Percentiles rank a stretch among this genome's conserved stretches.
phyloP scores from a whole-genome alignment of 202 grass and related monocot genomes.

The Schoenoplectus triqueter region DNA sequence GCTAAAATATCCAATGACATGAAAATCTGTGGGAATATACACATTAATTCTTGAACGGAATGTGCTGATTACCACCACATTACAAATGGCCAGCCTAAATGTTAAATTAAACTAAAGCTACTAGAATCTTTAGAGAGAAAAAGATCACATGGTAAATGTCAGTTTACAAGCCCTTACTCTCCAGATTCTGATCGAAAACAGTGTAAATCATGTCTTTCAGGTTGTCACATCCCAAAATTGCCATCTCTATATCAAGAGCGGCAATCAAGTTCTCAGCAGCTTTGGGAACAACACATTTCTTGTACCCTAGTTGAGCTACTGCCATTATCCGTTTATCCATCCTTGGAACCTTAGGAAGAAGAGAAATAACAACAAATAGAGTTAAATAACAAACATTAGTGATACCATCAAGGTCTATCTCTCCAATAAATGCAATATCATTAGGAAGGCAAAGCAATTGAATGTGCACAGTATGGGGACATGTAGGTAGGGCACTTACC shows the following conservation, averaged over 20 bases:
- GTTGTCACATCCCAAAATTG: constrained; percentile 73
- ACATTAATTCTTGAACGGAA: not conserved
- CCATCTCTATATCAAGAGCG: constrained; percentile 51
- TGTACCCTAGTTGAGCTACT: constrained; percentile 76
- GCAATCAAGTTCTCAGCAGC: constrained; percentile 57
- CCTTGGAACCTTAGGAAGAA: constrained; percentile 66
- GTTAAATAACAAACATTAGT: not conserved
- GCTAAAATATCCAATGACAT: not conserved
- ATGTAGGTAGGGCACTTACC: constrained; percentile 50
- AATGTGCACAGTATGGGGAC: not conserved
- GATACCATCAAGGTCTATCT: constrained; percentile 60
- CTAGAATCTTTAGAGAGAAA: not conserved
- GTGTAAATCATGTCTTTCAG: constrained; percentile 84
- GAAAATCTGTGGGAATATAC: constrained; percentile 8
- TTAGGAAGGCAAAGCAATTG: constrained; percentile 53
- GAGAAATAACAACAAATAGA: constrained; percentile 35
- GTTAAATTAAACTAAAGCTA: constrained; percentile 11
- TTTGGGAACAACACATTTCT: constrained; percentile 76
- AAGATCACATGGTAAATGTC: not conserved
- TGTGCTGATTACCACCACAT: not conserved
- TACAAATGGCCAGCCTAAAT: not conserved
- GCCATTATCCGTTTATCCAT: constrained; percentile 87
- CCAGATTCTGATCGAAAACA: constrained; percentile 45
- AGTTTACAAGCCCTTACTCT: not conserved
- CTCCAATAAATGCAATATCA: constrained; percentile 94